These are phyloP conservation scores for Escovopsis sp. DNA, from an alignment of 2,329 filamentous ascomycete genomes.

Conservation along the genomic window DNA sequence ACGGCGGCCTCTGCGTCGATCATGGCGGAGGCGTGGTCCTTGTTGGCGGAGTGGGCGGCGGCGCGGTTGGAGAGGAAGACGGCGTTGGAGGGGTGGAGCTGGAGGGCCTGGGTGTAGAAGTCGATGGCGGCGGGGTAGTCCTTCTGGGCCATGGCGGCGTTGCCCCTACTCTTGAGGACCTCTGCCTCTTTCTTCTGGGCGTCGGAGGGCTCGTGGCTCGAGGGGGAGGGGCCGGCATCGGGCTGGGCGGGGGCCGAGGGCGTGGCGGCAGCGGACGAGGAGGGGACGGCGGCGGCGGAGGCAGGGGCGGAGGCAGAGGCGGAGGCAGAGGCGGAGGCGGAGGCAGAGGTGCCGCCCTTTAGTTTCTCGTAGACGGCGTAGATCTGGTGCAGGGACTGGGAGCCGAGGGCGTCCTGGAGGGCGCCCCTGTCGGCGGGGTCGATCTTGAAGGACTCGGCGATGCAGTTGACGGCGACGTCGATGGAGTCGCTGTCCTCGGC, in stretches of 20 bases:
- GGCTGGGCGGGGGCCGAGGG: slow-evolving; percentile 15
- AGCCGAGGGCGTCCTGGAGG: slow-evolving; percentile 61
- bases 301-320: too few species aligned
- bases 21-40: slow-evolving; percentile 70
- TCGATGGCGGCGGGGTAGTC: slow-evolving; percentile 74
- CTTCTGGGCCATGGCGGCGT: slow-evolving; percentile 88
- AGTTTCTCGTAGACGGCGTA: slow-evolving; percentile 95
- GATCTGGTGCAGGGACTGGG: slow-evolving; percentile 78
- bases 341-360: slow-evolving; percentile 37
- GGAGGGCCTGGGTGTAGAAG: slow-evolving; percentile 75
- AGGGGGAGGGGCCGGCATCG: background rate
- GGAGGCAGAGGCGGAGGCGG: too few species aligned
- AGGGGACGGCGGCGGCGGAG: slow-evolving; percentile 25
- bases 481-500: slow-evolving; percentile 85
- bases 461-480: slow-evolving; percentile 88
- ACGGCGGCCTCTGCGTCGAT: slow-evolving; percentile 86
- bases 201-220: slow-evolving; percentile 24
- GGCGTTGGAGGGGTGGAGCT: slow-evolving; percentile 68
- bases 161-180: slow-evolving; percentile 75
- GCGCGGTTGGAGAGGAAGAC: slow-evolving; percentile 98
- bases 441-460: slow-evolving; percentile 88
- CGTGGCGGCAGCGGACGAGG: slow-evolving; percentile 20
- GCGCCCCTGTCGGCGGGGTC: slow-evolving; percentile 64
- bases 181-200: slow-evolving; percentile 69
- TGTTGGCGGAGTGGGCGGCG: slow-evolving; percentile 73